phyloP scores from a whole-genome alignment of 2,329 filamentous ascomycete species.

The Alternaria angustiovoidea region DNA sequence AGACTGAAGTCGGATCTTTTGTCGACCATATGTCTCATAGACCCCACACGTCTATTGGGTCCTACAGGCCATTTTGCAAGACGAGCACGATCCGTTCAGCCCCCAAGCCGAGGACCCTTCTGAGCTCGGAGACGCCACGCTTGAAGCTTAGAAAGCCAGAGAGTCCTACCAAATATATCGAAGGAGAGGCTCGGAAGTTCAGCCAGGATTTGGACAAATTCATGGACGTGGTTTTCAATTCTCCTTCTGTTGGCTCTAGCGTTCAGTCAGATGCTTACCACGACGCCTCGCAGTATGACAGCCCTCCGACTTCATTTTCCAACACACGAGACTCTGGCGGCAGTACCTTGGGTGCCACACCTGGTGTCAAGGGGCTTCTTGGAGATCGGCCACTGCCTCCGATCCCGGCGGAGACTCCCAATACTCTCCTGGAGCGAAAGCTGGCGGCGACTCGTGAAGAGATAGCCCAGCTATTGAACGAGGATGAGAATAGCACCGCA shows the following conservation, averaged over 20 bases:
- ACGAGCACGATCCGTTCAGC: constrained; percentile 33
- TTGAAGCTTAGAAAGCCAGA: constrained; percentile 50
- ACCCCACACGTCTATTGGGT: constrained; percentile 31
- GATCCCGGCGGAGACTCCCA: constrained; percentile 58
- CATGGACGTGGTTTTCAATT: constrained; percentile 91
- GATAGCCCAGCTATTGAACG: constrained; percentile 61
- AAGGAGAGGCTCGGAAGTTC: constrained; percentile 82
- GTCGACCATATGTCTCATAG: constrained; percentile 39
- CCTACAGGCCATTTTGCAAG: constrained; percentile 32
- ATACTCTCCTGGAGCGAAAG: constrained; percentile 62
- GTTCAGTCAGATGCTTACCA: constrained; percentile 44
- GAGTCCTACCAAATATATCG: constrained; percentile 64
- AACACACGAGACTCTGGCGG: constrained; percentile 47
- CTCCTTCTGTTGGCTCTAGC: constrained; percentile 65
- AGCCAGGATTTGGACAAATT: constrained; percentile 87
- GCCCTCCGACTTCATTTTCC: constrained; percentile 62
- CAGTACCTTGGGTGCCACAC: constrained; percentile 40
- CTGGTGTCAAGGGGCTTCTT: constrained; percentile 41
- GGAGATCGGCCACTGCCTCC: constrained; percentile 55
- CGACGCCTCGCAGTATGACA: constrained; percentile 55
- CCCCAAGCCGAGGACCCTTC: constrained; percentile 37
- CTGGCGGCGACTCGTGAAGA: constrained; percentile 66
- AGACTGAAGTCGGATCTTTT: constrained; percentile 36
- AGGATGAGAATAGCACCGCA: constrained; percentile 55
- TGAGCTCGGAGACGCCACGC: constrained; percentile 35